Evolutionary conservation across 2,329 filamentous ascomycete genomes (phyloP).

Genomic region (Fusarium buharicum): DNA sequence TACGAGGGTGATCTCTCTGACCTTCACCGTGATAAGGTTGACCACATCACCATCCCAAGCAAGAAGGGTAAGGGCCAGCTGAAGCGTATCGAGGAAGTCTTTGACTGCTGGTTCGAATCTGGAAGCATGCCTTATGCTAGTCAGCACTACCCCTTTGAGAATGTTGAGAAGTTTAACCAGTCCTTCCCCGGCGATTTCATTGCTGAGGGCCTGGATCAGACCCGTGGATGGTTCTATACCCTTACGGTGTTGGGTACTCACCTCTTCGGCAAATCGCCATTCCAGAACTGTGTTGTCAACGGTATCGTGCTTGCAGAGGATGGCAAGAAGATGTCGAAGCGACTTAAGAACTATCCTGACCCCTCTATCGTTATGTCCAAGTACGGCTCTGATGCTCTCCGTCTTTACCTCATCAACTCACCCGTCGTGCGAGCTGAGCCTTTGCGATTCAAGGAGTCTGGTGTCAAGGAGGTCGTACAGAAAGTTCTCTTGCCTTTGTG

Average conservation of each 20-base stretch:
- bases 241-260: constrained; percentile 88
- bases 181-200: constrained; percentile 94
- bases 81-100: constrained; percentile 85
- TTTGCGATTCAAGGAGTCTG: constrained; percentile 87
- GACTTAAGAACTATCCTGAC: constrained; percentile 95
- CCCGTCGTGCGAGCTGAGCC: constrained; percentile 93
- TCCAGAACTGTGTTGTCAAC: constrained; percentile 97
- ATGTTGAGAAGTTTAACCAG: constrained; percentile 80
- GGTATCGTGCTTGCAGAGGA: constrained; percentile 94
- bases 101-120: constrained; percentile 98
- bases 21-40: constrained; percentile 91
- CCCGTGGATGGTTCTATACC: constrained; percentile 97
- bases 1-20: constrained; percentile 84
- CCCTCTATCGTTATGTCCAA: constrained; percentile 83
- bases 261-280: constrained; percentile 84
- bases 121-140: constrained; percentile 95
- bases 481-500: constrained; percentile 91
- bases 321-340: constrained; percentile 99
- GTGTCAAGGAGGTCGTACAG: constrained; percentile 93
- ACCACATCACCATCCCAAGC: constrained; percentile 93
- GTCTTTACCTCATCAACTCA: constrained; percentile 96
- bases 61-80: constrained; percentile 87
- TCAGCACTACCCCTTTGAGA: constrained; percentile 92
- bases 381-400: constrained; percentile 91
- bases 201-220: constrained; percentile 92